These are phyloP conservation scores for Leishmania gerbilli DNA, from an alignment of 208 protist genomes.

Conservation along the genomic window DNA sequence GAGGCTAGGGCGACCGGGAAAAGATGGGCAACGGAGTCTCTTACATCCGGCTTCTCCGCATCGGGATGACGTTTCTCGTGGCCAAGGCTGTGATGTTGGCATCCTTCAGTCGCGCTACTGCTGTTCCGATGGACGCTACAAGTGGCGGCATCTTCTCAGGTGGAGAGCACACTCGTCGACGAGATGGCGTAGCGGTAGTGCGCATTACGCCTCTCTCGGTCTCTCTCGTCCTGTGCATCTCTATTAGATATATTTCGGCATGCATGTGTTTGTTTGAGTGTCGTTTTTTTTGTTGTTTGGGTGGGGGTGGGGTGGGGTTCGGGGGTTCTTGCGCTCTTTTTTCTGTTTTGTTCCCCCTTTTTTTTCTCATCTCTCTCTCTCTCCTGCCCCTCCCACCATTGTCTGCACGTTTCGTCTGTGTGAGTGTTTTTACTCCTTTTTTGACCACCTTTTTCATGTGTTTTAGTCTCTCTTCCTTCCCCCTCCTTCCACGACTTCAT, in stretches of 20 bases:
- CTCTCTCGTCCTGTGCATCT: background rate
- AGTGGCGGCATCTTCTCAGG: background rate
- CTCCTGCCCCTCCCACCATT: background rate
- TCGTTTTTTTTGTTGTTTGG: background rate
- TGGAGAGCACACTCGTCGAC: background rate
- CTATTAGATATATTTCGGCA: background rate
- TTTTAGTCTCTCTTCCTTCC: background rate
- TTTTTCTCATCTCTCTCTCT: background rate
- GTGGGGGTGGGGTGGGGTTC: too few relatives aligned
- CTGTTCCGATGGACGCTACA: background rate
- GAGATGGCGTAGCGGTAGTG: background rate
- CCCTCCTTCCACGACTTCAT: background rate
- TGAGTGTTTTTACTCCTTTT: background rate
- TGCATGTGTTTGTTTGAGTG: background rate
- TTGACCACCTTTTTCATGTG: too few relatives aligned
- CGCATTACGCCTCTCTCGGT: background rate
- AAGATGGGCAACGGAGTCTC: background rate
- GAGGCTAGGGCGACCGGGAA: background rate
- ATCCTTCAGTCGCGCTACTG: background rate
- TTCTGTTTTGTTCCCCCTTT: background rate
- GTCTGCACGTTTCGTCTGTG: background rate
- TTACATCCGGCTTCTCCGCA: background rate
- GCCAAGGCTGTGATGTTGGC: background rate
- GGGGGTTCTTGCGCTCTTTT: background rate
- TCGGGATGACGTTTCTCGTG: background rate